Percentiles rank a stretch among this genome's conserved stretches.
Conservation (phyloP, 257 asterid genomes). For the Paulownia fortunei region DNA sequence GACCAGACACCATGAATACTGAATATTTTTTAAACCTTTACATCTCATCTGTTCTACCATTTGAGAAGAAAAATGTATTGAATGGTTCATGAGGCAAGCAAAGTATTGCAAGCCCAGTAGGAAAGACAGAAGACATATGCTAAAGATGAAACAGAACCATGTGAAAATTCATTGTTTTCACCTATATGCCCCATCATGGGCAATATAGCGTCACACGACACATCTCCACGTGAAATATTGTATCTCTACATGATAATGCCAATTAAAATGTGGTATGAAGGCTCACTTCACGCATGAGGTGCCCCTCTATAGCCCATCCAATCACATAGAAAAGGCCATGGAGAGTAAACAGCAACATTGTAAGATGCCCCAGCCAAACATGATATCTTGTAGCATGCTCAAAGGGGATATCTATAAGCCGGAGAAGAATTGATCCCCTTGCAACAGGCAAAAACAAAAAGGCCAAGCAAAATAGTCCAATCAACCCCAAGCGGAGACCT, state of each 20-base stretch:
- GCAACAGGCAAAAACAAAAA: constrained; percentile 74
- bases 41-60: too few relatives aligned
- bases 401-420: constrained; percentile 76
- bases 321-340: constrained; percentile 70
- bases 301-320: constrained; percentile 65
- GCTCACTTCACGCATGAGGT: constrained; percentile 56
- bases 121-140: background rate
- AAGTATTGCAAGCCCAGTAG: too few relatives aligned
- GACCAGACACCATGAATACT: too few relatives aligned
- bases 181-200: background rate
- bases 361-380: constrained; percentile 94
- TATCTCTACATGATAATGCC: background rate
- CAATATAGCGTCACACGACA: too few relatives aligned
- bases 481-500: constrained; percentile 71
- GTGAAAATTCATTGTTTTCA: background rate
- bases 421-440: constrained; percentile 83
- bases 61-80: too few relatives aligned
- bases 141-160: background rate
- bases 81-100: too few relatives aligned
- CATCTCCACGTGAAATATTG: too few relatives aligned
- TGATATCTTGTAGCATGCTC: constrained; percentile 91
- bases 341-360: constrained; percentile 77
- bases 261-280: background rate
- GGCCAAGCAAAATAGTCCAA: constrained; percentile 73
- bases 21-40: too few relatives aligned